Conservation (phyloP, 805 yeast genomes). For the Wickerhamomyces subpelliculosus region DNA sequence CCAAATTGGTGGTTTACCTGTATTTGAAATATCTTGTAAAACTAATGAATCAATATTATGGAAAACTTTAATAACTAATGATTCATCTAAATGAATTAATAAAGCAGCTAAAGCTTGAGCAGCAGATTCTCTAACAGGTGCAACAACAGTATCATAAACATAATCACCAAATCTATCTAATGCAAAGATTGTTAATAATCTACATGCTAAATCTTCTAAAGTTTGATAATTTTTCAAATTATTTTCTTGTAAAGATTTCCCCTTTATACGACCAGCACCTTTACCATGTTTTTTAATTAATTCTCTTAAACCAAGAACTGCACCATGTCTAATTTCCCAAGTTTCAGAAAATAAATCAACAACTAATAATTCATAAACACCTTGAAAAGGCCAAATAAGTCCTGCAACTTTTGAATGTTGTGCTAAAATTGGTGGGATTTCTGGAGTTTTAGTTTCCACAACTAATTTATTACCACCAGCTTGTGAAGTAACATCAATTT, state of each 20-base stretch:
- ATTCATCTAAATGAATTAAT: conserved; percentile 58
- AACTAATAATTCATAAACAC: conserved; percentile 75
- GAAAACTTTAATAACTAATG: conserved; percentile 55
- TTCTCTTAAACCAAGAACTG: conserved; percentile 88
- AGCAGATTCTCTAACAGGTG: conserved; percentile 95
- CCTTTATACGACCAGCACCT: conserved; percentile 77
- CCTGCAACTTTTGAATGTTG: conserved; percentile 68
- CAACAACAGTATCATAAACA: conserved; percentile 95
- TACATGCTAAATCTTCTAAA: conserved; percentile 81
- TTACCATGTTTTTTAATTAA: conserved; percentile 73
- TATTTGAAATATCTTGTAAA: conserved; percentile 43
- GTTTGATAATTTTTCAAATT: conserved; percentile 56
- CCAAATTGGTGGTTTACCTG: conserved; percentile 60
- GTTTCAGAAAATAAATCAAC: conserved; percentile 74
- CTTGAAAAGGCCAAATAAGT: conserved; percentile 90
- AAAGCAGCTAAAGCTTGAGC: conserved; percentile 93
- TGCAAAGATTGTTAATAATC: conserved; percentile 81
- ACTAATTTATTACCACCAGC: conserved; percentile 77
- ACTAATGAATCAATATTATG: conserved; percentile 60
- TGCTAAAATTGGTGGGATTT: conserved; percentile 58
- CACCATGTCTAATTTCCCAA: conserved; percentile 97
- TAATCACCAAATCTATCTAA: conserved; percentile 95
- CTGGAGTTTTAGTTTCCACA: conserved; percentile 67
- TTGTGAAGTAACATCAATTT: conserved; percentile 66
- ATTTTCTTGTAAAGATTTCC: conserved; percentile 56